A percentile compares a stretch with the other conserved stretches of the same genome.
Evolutionary conservation across 768 basidiomycete genomes (phyloP).

Genomic region (Cantharellus cinnabarinus): DNA sequence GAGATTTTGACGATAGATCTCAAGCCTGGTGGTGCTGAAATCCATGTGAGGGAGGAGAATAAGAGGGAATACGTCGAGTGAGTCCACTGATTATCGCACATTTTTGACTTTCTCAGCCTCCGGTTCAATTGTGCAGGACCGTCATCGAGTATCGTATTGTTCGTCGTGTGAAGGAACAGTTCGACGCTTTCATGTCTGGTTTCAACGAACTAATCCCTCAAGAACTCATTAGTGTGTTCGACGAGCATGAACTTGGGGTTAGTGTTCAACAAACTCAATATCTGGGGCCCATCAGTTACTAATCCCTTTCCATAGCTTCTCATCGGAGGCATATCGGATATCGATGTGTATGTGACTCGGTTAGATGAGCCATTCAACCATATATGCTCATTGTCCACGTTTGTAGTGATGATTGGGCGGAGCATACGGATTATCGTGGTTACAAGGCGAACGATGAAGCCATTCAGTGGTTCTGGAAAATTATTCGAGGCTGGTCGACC

Average conservation of each 20-base stretch:
- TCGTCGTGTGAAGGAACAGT: constrained; percentile 63
- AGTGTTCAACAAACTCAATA: constrained; percentile 1
- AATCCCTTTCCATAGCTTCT: constrained; percentile 25
- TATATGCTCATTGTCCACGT: constrained; percentile 30
- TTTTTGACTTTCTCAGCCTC: not conserved
- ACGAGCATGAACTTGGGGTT: constrained; percentile 67
- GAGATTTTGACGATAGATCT: constrained; percentile 49
- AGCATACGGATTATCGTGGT: not conserved
- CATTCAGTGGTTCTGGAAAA: constrained; percentile 94
- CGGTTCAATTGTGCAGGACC: constrained; percentile 12
- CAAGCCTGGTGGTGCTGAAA: constrained; percentile 36
- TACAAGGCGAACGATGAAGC: constrained; percentile 33
- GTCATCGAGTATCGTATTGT: constrained; percentile 71
- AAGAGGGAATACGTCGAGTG: constrained; percentile 60
- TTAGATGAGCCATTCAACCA: constrained; percentile 26
- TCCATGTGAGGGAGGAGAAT: constrained; percentile 51
- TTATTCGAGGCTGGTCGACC: constrained; percentile 72
- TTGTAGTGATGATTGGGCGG: too few relatives aligned
- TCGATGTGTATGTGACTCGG: constrained; percentile 42
- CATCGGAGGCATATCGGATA: constrained; percentile 86
- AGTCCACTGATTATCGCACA: constrained; percentile 7
- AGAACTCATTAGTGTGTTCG: constrained; percentile 74
- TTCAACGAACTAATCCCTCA: constrained; percentile 67
- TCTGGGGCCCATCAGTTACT: not conserved
- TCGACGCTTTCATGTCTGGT: constrained; percentile 69